Evolutionary conservation across 192 early-diverging fungal species (phyloP).

Genomic region (Gamsiella multidivaricata): DNA sequence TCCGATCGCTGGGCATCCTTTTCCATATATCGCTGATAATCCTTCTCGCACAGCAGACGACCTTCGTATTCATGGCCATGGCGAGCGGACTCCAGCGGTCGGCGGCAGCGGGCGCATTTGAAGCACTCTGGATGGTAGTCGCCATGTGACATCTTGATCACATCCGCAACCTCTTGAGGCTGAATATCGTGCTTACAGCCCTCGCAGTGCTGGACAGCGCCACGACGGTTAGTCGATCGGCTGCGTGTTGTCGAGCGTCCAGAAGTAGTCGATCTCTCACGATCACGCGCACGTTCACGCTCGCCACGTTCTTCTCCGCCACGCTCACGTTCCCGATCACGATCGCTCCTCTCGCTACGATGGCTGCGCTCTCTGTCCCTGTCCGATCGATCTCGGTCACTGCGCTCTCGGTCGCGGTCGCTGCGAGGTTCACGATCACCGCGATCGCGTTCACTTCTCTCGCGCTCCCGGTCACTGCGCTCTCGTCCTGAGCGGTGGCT

Average conservation of each 20-base stretch:
- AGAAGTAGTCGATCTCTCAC: constrained; percentile 16
- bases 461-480: constrained; percentile 27
- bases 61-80: constrained; percentile 69
- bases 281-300: constrained; percentile 25
- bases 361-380: constrained; percentile 26
- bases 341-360: constrained; percentile 14
- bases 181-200: constrained; percentile 50
- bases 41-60: constrained; percentile 69
- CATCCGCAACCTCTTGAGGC: constrained; percentile 21
- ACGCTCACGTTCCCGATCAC: constrained; percentile 26
- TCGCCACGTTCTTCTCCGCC: constrained; percentile 16
- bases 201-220: constrained; percentile 37
- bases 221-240: constrained; percentile 44
- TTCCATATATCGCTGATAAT: constrained; percentile 56
- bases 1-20: constrained; percentile 40
- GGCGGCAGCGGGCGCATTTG: constrained; percentile 64
- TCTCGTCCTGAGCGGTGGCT: constrained; percentile 39
- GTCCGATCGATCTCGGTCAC: constrained; percentile 8
- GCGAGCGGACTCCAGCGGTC: constrained; percentile 59
- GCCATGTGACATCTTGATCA: constrained; percentile 50
- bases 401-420: constrained; percentile 27
- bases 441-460: constrained; percentile 25
- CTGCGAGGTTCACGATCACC: constrained; percentile 24
- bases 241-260: constrained; percentile 38
- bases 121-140: constrained; percentile 68